These are phyloP conservation scores for Cajanus cajan DNA, from an alignment of 306 rosid species.

Conservation along the genomic window DNA sequence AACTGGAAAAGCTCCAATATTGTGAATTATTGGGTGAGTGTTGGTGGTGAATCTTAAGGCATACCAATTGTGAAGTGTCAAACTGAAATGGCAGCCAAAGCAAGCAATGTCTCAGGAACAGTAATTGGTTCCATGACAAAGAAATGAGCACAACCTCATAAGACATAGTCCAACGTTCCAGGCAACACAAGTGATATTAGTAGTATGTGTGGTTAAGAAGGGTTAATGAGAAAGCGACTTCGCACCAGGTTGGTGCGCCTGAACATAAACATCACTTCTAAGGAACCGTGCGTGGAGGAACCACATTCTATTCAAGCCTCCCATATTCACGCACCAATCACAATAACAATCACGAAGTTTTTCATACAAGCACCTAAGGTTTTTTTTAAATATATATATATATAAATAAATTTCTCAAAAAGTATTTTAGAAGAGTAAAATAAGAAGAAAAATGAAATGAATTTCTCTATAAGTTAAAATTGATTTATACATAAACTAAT, in stretches of 20 bases:
- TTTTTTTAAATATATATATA: no score
- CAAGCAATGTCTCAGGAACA: background rate
- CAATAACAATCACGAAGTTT: background rate
- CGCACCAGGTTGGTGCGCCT: background rate
- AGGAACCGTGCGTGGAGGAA: background rate
- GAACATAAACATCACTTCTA: background rate
- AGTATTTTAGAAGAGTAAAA: no score
- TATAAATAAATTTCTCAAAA: no score
- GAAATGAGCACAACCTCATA: background rate
- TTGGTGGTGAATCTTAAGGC: background rate
- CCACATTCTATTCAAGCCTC: background rate
- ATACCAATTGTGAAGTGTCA: background rate
- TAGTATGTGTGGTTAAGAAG: background rate
- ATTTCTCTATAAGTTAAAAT: no score
- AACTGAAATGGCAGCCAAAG: background rate
- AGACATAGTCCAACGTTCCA: background rate
- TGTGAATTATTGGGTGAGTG: background rate
- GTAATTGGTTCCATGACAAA: background rate
- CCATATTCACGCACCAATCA: background rate
- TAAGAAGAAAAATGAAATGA: no score
- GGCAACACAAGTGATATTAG: background rate
- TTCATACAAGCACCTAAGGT: background rate
- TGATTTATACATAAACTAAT: no score
- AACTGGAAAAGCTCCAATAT: background rate
- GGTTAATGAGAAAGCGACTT: slow-evolving; percentile 12